These are phyloP conservation scores for Cyclanthera cordifolia DNA, from an alignment of 306 rosid genomes.

Conservation along the genomic window DNA sequence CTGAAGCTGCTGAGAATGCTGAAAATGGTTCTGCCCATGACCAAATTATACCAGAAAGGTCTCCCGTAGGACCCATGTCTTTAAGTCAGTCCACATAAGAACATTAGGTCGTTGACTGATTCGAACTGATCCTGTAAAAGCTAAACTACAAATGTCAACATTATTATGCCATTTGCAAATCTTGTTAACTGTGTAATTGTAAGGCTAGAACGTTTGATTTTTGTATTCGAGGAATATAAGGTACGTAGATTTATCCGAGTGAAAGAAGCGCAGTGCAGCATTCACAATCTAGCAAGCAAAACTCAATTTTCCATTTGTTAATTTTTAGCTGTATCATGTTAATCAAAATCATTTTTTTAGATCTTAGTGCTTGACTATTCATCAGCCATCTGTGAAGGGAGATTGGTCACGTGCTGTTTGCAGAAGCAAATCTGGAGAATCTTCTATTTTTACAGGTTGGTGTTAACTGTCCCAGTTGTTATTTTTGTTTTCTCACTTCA, in stretches of 20 bases:
- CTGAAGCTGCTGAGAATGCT: constrained; percentile 51
- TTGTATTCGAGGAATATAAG: neutral
- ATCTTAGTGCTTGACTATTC: neutral
- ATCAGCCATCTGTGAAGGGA: neutral
- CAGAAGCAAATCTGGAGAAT: neutral
- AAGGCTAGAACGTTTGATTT: neutral
- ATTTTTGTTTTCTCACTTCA: neutral
- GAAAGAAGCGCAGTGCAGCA: too few species aligned
- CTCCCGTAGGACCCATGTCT: constrained; percentile 23
- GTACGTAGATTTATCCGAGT: too few species aligned
- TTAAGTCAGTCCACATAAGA: constrained; percentile 27
- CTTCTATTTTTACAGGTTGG: neutral
- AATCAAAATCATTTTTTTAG: neutral
- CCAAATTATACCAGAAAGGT: constrained; percentile 23
- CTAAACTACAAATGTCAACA: constrained; percentile 21
- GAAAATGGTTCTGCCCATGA: constrained; percentile 39
- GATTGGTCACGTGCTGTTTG: neutral
- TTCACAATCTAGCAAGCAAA: too few species aligned
- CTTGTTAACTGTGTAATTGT: neutral
- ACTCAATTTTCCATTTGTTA: neutral
- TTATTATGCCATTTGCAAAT: constrained; percentile 21
- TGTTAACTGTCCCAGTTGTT: neutral
- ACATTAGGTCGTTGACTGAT: constrained; percentile 30
- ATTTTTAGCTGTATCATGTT: neutral
- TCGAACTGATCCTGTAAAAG: constrained; percentile 36